A percentile compares a stretch with the other conserved stretches of the same genome.
These are phyloP conservation scores for Pneumocystis jirovecii DNA, from an alignment of 1,139 yeast species.

Conservation along the genomic window DNA sequence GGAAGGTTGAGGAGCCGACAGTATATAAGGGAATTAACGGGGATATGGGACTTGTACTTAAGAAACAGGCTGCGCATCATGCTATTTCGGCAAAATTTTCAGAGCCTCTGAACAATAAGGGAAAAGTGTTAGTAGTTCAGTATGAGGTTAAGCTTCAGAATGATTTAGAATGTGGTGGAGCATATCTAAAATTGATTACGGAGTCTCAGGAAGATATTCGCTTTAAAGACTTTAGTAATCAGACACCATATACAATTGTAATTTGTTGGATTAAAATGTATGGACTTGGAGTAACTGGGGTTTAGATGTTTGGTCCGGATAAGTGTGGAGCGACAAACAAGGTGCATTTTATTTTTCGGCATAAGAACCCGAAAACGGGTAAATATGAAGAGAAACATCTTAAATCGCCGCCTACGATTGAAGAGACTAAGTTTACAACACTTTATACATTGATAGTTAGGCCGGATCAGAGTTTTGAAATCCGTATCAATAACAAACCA, in stretches of 20 bases:
- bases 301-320: constrained; percentile 80
- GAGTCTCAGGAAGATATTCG: constrained; percentile 28
- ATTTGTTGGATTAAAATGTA: not conserved
- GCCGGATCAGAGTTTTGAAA: constrained; percentile 53
- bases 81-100: constrained; percentile 55
- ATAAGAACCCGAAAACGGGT: constrained; percentile 42
- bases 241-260: constrained; percentile 53
- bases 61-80: constrained; percentile 61
- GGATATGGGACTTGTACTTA: constrained; percentile 63
- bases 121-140: constrained; percentile 61
- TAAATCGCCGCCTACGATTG: constrained; percentile 50
- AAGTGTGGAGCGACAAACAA: constrained; percentile 68
- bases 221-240: constrained; percentile 38
- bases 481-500: constrained; percentile 66
- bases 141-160: constrained; percentile 75
- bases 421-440: constrained; percentile 39
- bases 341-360: constrained; percentile 58
- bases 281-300: not conserved
- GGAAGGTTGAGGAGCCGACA: constrained; percentile 52
- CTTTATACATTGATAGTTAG: constrained; percentile 63
- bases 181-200: constrained; percentile 64
- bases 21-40: constrained; percentile 43
- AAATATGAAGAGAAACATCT: constrained; percentile 55
- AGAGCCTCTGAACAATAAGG: constrained; percentile 39
- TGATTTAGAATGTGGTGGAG: constrained; percentile 73